Conservation (phyloP, 2,329 filamentous ascomycete species). For the Botryotinia calthae region DNA sequence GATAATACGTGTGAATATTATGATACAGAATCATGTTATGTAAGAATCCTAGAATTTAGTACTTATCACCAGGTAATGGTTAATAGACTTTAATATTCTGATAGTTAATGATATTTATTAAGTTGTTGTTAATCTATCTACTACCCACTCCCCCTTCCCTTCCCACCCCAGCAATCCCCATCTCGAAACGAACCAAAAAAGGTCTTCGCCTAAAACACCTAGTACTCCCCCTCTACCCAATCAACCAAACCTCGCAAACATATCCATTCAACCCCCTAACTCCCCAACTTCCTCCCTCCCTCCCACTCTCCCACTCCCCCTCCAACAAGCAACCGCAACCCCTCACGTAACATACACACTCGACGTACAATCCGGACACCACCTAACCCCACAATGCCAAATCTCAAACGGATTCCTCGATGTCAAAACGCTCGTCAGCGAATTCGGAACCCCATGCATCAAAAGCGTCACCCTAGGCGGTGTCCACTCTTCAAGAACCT, state of each 20-base stretch:
- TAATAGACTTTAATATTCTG: not conserved
- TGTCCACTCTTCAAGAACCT: not conserved
- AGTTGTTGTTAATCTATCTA: not conserved
- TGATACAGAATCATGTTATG: accelerated
- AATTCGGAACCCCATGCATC: not conserved
- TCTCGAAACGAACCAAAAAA: not conserved
- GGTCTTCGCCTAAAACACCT: not conserved
- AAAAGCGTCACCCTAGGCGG: not conserved
- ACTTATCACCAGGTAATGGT: not conserved
- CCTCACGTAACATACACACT: no score
- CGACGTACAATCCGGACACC: not conserved
- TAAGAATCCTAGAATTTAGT: not conserved
- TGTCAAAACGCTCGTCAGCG: not conserved
- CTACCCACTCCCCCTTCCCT: not conserved
- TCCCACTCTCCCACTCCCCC: no score
- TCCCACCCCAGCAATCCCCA: accelerated
- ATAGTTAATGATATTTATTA: not conserved
- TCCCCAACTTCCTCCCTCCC: no score
- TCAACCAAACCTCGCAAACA: not conserved
- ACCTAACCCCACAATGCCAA: not conserved
- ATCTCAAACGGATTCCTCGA: not conserved
- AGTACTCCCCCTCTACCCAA: not conserved
- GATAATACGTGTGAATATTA: not conserved
- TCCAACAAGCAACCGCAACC: no score
- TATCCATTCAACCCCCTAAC: not conserved